phyloP scores from a whole-genome alignment of 345 rosid species.

The Sisymbrium irio region DNA sequence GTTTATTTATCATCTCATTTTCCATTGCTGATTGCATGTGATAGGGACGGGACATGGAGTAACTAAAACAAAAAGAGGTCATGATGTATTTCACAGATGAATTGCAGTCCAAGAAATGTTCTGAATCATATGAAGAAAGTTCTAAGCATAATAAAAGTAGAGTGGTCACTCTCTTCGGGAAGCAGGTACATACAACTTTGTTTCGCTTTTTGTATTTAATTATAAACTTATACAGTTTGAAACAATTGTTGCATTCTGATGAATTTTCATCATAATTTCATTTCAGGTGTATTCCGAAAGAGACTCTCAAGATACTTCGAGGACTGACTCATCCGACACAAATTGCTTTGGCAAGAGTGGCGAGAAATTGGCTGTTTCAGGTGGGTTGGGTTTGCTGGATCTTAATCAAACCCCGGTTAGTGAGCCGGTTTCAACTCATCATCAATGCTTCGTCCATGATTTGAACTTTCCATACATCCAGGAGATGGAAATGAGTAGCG shows the following conservation, averaged over 20 bases:
- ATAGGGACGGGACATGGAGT: background rate
- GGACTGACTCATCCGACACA: background rate
- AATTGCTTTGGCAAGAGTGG: background rate
- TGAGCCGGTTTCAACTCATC: background rate
- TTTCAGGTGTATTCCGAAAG: slow-evolving; percentile 1
- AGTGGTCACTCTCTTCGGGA: slow-evolving; percentile 19
- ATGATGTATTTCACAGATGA: slow-evolving; percentile 2
- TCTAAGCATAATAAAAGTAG: background rate
- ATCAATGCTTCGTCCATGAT: slow-evolving; percentile 2
- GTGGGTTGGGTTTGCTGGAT: slow-evolving; percentile 6
- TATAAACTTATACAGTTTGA: background rate
- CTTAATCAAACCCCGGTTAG: background rate
- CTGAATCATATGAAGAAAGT: slow-evolving; percentile 10
- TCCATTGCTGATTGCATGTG: background rate
- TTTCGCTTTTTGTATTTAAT: too few species aligned
- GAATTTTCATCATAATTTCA: background rate
- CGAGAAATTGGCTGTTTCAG: background rate
- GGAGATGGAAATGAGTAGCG: background rate
- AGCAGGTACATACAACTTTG: too few species aligned
- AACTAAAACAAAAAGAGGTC: background rate
- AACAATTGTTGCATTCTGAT: background rate
- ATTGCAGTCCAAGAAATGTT: background rate
- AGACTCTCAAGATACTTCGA: background rate
- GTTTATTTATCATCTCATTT: background rate
- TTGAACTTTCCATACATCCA: background rate